Percentiles rank a stretch among this genome's conserved stretches.
These are phyloP conservation scores for Discostella stelligeroides DNA, from an alignment of 108 stramenopile species.

Conservation along the genomic window DNA sequence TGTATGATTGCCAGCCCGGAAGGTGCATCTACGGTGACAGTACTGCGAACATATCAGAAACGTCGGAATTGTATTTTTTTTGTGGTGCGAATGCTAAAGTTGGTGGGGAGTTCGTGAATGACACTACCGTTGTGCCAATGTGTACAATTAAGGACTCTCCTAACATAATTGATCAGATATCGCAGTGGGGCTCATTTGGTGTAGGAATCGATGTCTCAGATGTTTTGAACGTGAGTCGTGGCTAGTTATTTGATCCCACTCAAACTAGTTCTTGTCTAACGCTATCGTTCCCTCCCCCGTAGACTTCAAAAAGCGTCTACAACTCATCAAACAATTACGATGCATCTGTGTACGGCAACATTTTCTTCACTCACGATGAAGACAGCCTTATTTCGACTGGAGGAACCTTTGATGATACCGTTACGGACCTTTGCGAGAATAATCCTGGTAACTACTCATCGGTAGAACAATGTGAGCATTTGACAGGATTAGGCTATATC, in stretches of 20 bases:
- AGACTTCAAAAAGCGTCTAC: conserved; percentile 38
- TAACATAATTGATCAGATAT: conserved; percentile 43
- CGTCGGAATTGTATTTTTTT: conserved; percentile 57
- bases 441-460: conserved; percentile 31
- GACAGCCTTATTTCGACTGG: conserved; percentile 26
- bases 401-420: conserved; percentile 28
- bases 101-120: conserved; percentile 11
- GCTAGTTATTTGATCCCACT: background rate
- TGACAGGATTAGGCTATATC: conserved; percentile 70
- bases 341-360: conserved; percentile 65
- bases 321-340: conserved; percentile 26
- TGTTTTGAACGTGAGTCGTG: conserved; percentile 11
- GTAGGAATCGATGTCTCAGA: conserved; percentile 24
- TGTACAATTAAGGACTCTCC: conserved; percentile 41
- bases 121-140: conserved; percentile 21
- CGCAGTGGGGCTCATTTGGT: conserved; percentile 43
- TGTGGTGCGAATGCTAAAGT: conserved; percentile 54
- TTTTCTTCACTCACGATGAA: conserved; percentile 62
- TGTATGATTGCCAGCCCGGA: conserved; percentile 69
- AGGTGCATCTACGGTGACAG: conserved; percentile 49
- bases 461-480: conserved; percentile 45
- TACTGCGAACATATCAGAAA: conserved; percentile 20
- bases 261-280: background rate
- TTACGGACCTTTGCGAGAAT: conserved; percentile 15
- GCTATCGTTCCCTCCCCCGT: background rate